Base-by-base conservation (phyloP, 768 basidiomycete species). In the Tulasnella sp. region DNA sequence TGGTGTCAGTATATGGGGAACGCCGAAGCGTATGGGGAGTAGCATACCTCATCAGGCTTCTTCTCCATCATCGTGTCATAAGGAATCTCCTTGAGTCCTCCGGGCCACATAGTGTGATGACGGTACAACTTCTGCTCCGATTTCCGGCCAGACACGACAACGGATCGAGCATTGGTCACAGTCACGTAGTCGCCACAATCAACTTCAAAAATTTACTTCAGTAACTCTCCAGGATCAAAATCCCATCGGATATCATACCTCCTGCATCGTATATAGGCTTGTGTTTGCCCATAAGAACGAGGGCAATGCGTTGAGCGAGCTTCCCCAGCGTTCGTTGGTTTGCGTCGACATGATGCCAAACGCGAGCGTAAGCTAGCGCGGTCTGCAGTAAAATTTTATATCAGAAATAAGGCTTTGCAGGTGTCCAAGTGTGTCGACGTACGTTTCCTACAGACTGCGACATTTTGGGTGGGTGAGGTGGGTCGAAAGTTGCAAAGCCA, bases 171-270 rank as follows among this genome's bases (percentile, higher is more conserved):
- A 82, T 98, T 94, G 38, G 95, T 97, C 8, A 99, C 96, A 31
- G 98, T 89, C 38, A 99, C 94, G 81, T 98, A 98, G 89, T 99
- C 97, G 11, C 97, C 97, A 75, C 94, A 96, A 84, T 99, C 97
- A 79, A 93, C 97, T 97, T 78, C 17, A 54, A 19, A 72, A 58
- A n/a, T 49, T 74, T 15, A 58, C 39, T 34, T 11, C 3, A 71
- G 22, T 19, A 15, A 40, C n/a, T 72, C 38, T 49, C 37, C 36
- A 69, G 8, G 40, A 31, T 17, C 37, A 39, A 49, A 3, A 22
- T 22, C 15, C 1, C 49, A 14, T 22, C 14, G 22, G 6, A 31
- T 70, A 8, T 84, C 91, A 77, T 78, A 95, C 97, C 89, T 79
- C 91, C 88, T 12, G 94, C 94, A 84, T 99, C 95, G 80, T 93